These are phyloP conservation scores for Euptelea pleiosperma DNA, from an alignment of 164 flowering plant genomes.

Conservation along the genomic window DNA sequence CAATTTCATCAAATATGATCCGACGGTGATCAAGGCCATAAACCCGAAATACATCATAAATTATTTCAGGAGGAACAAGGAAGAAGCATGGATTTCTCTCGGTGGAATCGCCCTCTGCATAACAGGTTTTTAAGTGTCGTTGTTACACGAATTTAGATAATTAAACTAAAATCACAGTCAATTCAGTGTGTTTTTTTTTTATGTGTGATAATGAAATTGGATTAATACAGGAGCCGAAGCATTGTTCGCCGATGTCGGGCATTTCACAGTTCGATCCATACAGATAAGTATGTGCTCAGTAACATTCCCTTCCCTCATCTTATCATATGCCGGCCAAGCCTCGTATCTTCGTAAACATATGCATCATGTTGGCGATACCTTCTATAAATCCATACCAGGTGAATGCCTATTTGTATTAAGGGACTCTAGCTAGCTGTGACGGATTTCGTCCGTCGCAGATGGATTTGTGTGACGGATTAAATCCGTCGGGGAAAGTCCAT, in stretches of 20 bases:
- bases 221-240: slow-evolving; percentile 61
- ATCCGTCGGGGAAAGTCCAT: too few species aligned
- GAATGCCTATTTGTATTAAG: too few species aligned
- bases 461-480: too few species aligned
- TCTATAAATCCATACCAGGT: slow-evolving; percentile 69
- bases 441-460: too few species aligned
- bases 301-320: slow-evolving; percentile 50
- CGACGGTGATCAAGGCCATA: slow-evolving; percentile 48
- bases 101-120: slow-evolving; percentile 61
- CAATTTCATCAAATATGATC: slow-evolving; percentile 54
- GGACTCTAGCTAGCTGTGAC: too few species aligned
- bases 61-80: slow-evolving; percentile 55
- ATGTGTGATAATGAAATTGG: background rate
- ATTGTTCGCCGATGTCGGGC: slow-evolving; percentile 73
- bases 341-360: slow-evolving; percentile 50
- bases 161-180: too few species aligned
- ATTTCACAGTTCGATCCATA: slow-evolving; percentile 61
- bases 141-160: too few species aligned
- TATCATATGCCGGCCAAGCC: slow-evolving; percentile 70
- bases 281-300: slow-evolving; percentile 59
- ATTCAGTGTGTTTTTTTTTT: too few species aligned
- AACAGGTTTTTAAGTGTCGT: slow-evolving; percentile 36
- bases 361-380: slow-evolving; percentile 31
- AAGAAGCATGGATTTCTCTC: slow-evolving; percentile 66
- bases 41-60: slow-evolving; percentile 51